These are phyloP conservation scores for Rosa rugosa DNA, from an alignment of 306 rosid genomes.

Conservation along the genomic window DNA sequence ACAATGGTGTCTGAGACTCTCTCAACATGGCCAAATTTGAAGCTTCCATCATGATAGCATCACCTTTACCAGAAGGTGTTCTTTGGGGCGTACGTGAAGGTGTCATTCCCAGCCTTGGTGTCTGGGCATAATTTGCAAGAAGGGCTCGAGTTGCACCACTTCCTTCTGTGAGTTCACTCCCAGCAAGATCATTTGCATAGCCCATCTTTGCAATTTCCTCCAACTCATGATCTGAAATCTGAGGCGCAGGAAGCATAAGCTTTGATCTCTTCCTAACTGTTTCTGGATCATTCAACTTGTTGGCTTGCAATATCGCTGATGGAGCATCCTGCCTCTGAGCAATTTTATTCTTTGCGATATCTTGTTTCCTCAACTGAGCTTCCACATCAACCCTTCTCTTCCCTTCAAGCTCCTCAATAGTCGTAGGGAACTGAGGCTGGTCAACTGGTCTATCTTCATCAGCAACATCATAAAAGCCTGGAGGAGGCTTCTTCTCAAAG, in stretches of 20 bases:
- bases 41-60: conserved; percentile 96
- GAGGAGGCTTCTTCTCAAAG: conserved; percentile 92
- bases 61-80: conserved; percentile 93
- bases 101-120: conserved; percentile 74
- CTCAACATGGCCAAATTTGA: conserved; percentile 93
- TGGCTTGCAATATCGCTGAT: conserved; percentile 81
- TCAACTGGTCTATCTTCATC: conserved; percentile 80
- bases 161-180: conserved; percentile 65
- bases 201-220: conserved; percentile 98
- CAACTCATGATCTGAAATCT: conserved; percentile 85
- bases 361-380: conserved; percentile 83
- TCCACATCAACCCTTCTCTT: conserved; percentile 81
- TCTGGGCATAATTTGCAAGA: conserved; percentile 84
- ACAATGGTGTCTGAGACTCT: conserved; percentile 91
- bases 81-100: conserved; percentile 88
- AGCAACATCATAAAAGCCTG: conserved; percentile 80
- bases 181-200: conserved; percentile 83
- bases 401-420: conserved; percentile 95
- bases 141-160: conserved; percentile 86
- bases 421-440: conserved; percentile 73
- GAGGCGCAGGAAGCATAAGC: conserved; percentile 96
- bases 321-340: conserved; percentile 91
- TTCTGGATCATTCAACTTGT: conserved; percentile 92
- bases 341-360: conserved; percentile 81
- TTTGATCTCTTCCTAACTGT: conserved; percentile 88